These are phyloP conservation scores for Pseudogymnoascus sp. DNA, from an alignment of 2,329 filamentous ascomycete species.

Conservation along the genomic window DNA sequence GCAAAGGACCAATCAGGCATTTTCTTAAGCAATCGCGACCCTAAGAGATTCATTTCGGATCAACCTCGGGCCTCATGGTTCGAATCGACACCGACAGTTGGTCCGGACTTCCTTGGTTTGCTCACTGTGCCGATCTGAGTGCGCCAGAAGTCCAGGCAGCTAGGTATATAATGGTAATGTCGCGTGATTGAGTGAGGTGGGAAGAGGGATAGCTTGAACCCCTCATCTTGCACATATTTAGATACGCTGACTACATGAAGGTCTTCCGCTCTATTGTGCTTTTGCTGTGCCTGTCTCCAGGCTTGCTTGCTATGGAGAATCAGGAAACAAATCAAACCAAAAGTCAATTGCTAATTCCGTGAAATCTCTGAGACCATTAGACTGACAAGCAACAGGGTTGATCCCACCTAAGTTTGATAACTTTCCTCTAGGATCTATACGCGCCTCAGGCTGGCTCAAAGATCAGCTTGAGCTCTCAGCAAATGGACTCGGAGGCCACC, in stretches of 20 bases:
- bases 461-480: slow-evolving; percentile 39
- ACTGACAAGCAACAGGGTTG: background rate
- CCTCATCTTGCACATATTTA: background rate
- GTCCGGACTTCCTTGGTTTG: no score
- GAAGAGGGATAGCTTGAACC: background rate
- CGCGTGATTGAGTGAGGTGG: background rate
- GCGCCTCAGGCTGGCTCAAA: slow-evolving; percentile 39
- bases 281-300: background rate
- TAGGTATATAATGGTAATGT: background rate
- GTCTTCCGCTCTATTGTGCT: background rate
- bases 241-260: background rate
- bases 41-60: no score
- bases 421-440: slow-evolving; percentile 33
- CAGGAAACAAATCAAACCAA: background rate
- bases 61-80: no score
- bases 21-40: no score
- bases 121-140: no score
- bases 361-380: background rate
- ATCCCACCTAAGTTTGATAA: background rate
- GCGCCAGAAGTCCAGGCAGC: background rate
- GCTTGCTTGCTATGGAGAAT: background rate
- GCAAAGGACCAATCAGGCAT: no score
- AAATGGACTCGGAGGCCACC: slow-evolving; percentile 40
- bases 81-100: no score
- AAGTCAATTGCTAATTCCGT: background rate